Percentiles rank a stretch among this genome's conserved stretches.
phyloP scores from a whole-genome alignment of 768 basidiomycete genomes.

The Sporobolomyces pararoseus region DNA sequence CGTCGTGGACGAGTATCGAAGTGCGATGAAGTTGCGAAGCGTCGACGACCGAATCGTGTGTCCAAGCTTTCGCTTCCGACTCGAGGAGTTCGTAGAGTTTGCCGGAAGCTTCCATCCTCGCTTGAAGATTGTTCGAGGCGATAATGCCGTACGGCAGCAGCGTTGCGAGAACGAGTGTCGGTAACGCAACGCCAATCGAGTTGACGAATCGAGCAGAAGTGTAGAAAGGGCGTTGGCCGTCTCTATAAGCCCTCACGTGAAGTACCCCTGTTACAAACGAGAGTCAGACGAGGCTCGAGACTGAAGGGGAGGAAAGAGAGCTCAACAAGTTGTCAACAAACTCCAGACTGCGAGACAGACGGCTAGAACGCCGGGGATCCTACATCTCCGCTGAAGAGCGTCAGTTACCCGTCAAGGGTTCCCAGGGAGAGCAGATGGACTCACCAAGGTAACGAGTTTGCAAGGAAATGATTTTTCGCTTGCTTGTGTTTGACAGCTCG shows the following conservation, averaged over 20 bases:
- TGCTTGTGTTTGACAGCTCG: background rate
- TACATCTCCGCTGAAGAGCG: background rate
- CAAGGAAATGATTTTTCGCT: background rate
- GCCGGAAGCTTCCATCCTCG: background rate
- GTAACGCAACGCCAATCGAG: background rate
- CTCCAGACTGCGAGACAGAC: conserved; percentile 1
- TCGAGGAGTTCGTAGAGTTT: background rate
- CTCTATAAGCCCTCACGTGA: background rate
- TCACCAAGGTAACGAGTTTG: conserved; percentile 8
- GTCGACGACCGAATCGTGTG: background rate
- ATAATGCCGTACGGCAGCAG: conserved; percentile 1
- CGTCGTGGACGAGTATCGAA: background rate
- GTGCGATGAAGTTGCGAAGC: background rate
- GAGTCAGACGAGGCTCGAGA: too few species aligned
- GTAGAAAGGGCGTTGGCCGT: background rate
- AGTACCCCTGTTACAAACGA: background rate
- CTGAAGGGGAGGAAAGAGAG: too few species aligned
- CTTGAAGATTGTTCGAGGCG: background rate
- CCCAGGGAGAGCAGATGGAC: background rate
- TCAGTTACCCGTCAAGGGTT: background rate
- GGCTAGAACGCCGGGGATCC: background rate
- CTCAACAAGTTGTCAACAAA: background rate
- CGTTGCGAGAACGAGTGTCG: background rate
- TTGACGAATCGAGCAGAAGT: background rate
- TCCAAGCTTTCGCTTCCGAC: background rate